Conservation (phyloP, 2,329 filamentous ascomycete species). For the Colletotrichum tamarilloi region DNA sequence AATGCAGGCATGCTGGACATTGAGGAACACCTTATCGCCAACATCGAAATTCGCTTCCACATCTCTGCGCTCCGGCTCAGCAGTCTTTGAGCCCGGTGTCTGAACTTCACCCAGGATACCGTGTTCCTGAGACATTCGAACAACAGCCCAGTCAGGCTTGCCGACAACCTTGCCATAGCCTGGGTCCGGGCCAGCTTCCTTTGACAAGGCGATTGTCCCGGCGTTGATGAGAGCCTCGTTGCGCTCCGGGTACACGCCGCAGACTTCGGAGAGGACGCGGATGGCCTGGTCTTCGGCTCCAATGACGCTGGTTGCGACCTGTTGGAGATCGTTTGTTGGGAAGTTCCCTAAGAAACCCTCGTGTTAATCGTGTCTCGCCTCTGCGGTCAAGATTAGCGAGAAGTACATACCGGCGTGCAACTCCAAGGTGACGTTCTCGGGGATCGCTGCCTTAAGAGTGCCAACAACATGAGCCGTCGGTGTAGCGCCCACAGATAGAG, state of each 20-base stretch:
- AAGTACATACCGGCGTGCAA: slow-evolving; percentile 45
- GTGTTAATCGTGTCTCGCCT: neutral
- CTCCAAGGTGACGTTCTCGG: slow-evolving; percentile 47
- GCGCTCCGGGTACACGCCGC: slow-evolving; percentile 49
- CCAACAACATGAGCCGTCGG: slow-evolving; percentile 50
- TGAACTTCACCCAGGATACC: slow-evolving; percentile 43
- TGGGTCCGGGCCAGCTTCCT: slow-evolving; percentile 44
- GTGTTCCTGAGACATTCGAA: slow-evolving; percentile 51
- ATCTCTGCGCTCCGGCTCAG: slow-evolving; percentile 28
- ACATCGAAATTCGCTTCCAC: slow-evolving; percentile 45
- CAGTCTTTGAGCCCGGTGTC: slow-evolving; percentile 20
- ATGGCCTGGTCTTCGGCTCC: slow-evolving; percentile 43
- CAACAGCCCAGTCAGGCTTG: slow-evolving; percentile 45
- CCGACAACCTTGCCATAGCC: slow-evolving; percentile 46
- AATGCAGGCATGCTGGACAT: slow-evolving; percentile 50
- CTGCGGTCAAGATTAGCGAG: too few relatives aligned
- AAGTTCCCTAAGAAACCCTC: slow-evolving; percentile 44
- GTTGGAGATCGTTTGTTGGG: slow-evolving; percentile 51
- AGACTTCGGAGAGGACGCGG: slow-evolving; percentile 48
- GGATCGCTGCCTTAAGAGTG: slow-evolving; percentile 43
- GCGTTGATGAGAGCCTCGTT: slow-evolving; percentile 52
- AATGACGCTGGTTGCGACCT: slow-evolving; percentile 49
- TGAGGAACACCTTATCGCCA: slow-evolving; percentile 46
- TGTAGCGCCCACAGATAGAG: slow-evolving; percentile 49
- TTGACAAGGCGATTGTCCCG: slow-evolving; percentile 48